Evolutionary conservation across 2,329 filamentous ascomycete species (phyloP).

Genomic region (Aspergillus melleus): DNA sequence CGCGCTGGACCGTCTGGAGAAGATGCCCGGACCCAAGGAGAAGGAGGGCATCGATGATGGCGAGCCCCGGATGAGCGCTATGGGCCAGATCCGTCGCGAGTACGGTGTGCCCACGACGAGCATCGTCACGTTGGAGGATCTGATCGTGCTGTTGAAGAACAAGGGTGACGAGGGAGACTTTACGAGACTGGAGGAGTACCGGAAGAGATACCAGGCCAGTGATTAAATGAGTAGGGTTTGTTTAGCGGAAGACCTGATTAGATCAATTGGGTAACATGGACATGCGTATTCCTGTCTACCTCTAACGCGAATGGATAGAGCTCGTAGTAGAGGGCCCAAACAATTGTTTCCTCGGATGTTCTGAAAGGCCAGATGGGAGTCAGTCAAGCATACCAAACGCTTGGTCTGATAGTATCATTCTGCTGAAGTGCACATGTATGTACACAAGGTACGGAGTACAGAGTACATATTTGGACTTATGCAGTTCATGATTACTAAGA

Average conservation of each 20-base stretch:
- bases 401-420: no score
- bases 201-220: conserved; percentile 39
- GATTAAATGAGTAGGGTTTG: conserved; percentile 17
- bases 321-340: no score
- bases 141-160: conserved; percentile 65
- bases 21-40: conserved; percentile 50
- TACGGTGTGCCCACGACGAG: conserved; percentile 76
- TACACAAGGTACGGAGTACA: no score
- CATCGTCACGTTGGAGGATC: conserved; percentile 79
- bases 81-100: conserved; percentile 78
- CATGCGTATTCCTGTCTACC: no score
- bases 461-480: no score
- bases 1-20: conserved; percentile 58
- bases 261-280: not conserved
- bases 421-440: no score
- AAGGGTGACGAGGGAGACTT: conserved; percentile 61
- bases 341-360: no score
- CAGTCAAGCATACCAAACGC: no score
- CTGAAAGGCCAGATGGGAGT: no score
- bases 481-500: no score
- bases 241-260: not conserved
- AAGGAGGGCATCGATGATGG: conserved; percentile 59
- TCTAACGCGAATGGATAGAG: no score
- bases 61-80: conserved; percentile 69
- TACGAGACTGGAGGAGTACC: conserved; percentile 68